Conservation (phyloP, 495 filamentous ascomycete species). For the Tuber borchii region DNA sequence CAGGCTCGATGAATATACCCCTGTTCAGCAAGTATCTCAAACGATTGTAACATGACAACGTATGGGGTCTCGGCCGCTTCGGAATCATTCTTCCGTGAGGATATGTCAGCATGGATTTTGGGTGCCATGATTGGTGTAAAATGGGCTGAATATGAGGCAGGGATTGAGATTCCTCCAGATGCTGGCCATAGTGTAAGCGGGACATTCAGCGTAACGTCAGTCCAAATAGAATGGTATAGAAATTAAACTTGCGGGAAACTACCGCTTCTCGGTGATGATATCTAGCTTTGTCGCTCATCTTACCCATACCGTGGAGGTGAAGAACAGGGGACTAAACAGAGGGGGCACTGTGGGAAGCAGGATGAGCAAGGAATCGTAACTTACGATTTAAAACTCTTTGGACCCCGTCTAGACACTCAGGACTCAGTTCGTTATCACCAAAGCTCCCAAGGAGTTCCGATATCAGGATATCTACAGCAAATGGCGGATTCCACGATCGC, state of each 20-base stretch:
- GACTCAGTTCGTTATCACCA: conserved; percentile 82
- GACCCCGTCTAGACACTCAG: conserved; percentile 84
- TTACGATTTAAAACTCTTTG: conserved; percentile 65
- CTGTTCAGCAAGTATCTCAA: conserved; percentile 68
- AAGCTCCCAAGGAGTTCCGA: conserved; percentile 92
- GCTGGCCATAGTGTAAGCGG: conserved; percentile 40
- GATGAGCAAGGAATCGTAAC: conserved; percentile 5
- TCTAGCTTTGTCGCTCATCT: neutral
- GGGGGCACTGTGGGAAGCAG: no score
- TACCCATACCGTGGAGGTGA: neutral
- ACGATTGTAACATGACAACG: conserved; percentile 83
- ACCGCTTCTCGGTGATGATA: neutral
- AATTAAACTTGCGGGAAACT: neutral
- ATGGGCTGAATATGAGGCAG: conserved; percentile 83
- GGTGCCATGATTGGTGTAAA: conserved; percentile 86
- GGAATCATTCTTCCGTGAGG: conserved; percentile 55
- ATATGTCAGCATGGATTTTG: conserved; percentile 72
- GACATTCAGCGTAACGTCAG: conserved; percentile 8
- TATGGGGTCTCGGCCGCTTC: conserved; percentile 77
- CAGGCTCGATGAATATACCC: conserved; percentile 61
- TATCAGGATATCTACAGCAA: conserved; percentile 82
- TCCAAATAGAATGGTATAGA: neutral
- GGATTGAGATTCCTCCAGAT: conserved; percentile 82
- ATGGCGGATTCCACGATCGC: conserved; percentile 83
- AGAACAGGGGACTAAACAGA: neutral